Evolutionary conservation across 225 moss, liverwort and hornwort genomes (phyloP).

Genomic region (Neckera pumila): DNA sequence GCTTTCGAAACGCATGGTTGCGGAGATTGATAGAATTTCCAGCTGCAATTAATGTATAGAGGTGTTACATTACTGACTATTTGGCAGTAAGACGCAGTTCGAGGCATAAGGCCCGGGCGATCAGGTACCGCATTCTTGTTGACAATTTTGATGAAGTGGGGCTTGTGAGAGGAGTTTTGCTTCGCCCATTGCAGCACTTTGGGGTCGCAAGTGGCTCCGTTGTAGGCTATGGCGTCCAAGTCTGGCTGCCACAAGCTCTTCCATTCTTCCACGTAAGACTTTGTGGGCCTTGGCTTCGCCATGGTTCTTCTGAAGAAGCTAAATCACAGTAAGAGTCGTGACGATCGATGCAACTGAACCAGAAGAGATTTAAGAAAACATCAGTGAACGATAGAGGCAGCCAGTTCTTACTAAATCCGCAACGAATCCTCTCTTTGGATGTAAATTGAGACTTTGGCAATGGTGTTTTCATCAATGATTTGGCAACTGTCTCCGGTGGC

Average conservation of each 20-base stretch:
- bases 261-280: background rate
- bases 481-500: background rate
- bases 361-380: too few species aligned
- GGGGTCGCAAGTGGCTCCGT: slow-evolving; percentile 2
- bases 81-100: background rate
- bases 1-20: background rate
- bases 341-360: too few species aligned
- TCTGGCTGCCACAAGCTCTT: slow-evolving; percentile 9
- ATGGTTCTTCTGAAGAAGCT: background rate
- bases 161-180: background rate
- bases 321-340: background rate
- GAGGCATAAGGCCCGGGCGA: background rate
- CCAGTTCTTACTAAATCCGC: background rate
- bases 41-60: too few species aligned
- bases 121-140: background rate
- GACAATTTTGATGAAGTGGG: slow-evolving; percentile 23
- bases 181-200: slow-evolving; percentile 10
- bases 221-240: slow-evolving; percentile 9
- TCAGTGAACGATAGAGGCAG: background rate
- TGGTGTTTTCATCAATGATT: background rate
- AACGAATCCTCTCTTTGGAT: background rate
- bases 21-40: background rate
- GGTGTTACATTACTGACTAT: background rate
- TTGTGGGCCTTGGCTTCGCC: background rate
- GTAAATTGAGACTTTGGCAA: too few species aligned